phyloP scores from a whole-genome alignment of 148 eudicot species.

The Cornus suecica region DNA sequence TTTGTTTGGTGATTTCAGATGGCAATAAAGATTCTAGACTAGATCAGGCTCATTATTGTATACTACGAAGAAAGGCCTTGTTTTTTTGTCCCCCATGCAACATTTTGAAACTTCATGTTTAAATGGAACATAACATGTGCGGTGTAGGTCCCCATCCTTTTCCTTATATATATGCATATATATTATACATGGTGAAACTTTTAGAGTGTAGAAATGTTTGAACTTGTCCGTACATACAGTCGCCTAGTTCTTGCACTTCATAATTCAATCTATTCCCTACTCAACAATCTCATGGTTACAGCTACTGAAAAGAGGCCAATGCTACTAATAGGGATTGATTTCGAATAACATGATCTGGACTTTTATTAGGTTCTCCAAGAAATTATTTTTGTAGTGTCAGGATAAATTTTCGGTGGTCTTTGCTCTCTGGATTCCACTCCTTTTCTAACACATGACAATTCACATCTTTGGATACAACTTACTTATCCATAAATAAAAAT shows the following conservation, averaged over 20 bases:
- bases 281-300: neutral
- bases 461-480: too few relatives aligned
- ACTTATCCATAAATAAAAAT: neutral
- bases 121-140: neutral
- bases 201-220: neutral
- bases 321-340: neutral
- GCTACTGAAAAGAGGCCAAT: neutral
- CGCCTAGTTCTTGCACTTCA: neutral
- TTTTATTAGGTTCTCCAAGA: neutral
- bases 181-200: neutral
- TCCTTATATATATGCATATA: too few relatives aligned
- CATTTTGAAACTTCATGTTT: neutral
- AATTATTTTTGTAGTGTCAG: too few relatives aligned
- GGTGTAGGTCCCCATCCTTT: too few relatives aligned
- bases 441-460: too few relatives aligned
- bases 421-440: too few relatives aligned
- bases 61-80: neutral
- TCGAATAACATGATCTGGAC: neutral
- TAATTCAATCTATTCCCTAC: neutral
- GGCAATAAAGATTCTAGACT: neutral
- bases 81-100: neutral
- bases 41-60: neutral
- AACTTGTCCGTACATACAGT: neutral
- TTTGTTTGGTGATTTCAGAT: neutral
- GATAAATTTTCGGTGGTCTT: too few relatives aligned